A percentile compares a stretch with the other conserved stretches of the same genome.
Conservation (phyloP, 2,329 filamentous ascomycete species). For the Colletotrichum lindemuthianum region DNA sequence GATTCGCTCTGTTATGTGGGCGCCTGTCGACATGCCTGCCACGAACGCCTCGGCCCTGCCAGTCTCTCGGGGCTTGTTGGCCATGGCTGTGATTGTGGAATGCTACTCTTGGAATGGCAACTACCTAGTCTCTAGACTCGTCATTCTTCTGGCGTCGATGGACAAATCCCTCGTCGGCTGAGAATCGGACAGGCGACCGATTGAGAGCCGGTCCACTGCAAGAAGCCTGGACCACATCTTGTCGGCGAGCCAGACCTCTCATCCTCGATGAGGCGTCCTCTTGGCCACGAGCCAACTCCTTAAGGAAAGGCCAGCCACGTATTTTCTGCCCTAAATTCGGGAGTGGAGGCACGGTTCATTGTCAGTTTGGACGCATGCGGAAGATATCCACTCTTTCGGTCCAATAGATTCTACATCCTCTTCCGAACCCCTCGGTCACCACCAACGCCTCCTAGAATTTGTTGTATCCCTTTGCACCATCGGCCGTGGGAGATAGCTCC, state of each 20-base stretch:
- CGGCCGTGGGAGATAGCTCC: neutral
- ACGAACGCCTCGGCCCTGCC: neutral
- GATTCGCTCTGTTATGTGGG: neutral
- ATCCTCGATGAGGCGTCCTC: constrained; percentile 16
- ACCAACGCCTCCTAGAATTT: neutral
- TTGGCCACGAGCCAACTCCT: constrained; percentile 8
- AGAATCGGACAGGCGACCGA: constrained; percentile 1
- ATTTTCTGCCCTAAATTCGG: constrained; percentile 19
- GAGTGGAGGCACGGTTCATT: constrained; percentile 23
- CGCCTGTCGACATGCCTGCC: neutral
- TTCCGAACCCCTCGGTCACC: too few relatives aligned
- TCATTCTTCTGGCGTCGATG: neutral
- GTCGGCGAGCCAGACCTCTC: constrained; percentile 16
- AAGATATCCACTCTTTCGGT: neutral
- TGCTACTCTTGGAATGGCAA: constrained; percentile 21
- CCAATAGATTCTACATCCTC: too few relatives aligned
- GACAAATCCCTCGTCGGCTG: neutral
- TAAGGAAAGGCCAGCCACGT: constrained; percentile 12
- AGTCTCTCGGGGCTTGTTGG: constrained; percentile 6
- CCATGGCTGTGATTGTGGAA: constrained; percentile 9
- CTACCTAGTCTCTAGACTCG: constrained; percentile 10
- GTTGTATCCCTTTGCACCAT: neutral
- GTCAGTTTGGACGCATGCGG: constrained; percentile 21
- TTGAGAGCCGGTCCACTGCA: neutral
- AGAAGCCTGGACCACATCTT: neutral